Evolutionary conservation across 1,284 basidiomycete species (phyloP), one percentile per base, ranked within the genome.

Genomic region (Boletus mariae): DNA sequence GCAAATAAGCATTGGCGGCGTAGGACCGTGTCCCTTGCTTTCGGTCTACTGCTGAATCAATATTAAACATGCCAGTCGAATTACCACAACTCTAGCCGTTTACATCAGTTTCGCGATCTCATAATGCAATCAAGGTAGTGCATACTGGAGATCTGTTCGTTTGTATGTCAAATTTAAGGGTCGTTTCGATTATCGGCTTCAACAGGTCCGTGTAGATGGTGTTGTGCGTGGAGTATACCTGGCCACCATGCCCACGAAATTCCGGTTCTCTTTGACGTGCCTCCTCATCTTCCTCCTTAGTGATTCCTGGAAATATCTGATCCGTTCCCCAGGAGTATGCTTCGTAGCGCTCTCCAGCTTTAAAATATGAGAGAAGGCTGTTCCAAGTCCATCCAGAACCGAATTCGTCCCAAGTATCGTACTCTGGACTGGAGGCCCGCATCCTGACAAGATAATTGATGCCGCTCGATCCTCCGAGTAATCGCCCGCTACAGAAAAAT

Each of bases 11-110:
- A 5, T 60, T 60, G 8, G 59, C 59, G 28, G 59, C 59, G n/a
- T 60, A 60, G 20, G 59, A 63, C 45, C 61, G 45, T 31, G 26
- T 61, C 6, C 59, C 59, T 12, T 52, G 5, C 26, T 56, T 8
- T 15, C 59, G 56, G 10, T 61, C 40, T 29, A 64, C 59, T 40
- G 59, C 45, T 10, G 60, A 53, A 40, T 64, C 61, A 7, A 54
- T 46, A 23, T 61, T 61, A 28, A 62, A 64, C 48, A 61, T 63
- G 7, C 59, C 61, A 8, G 59, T 64, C 1, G 61, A 61, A 31
- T 60, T 26, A 23, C 59, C 59, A 34, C 49, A 49, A 29, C 62
- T 54, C 61, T 61, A 28, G 4, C 2, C 11, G 1, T 31, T 32
- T n/a, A 25, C 3, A 23, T 60, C 13, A 63, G 44, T 29, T 25